Conservation (phyloP, 441 rosid species). For the Erysimum pusillum region DNA sequence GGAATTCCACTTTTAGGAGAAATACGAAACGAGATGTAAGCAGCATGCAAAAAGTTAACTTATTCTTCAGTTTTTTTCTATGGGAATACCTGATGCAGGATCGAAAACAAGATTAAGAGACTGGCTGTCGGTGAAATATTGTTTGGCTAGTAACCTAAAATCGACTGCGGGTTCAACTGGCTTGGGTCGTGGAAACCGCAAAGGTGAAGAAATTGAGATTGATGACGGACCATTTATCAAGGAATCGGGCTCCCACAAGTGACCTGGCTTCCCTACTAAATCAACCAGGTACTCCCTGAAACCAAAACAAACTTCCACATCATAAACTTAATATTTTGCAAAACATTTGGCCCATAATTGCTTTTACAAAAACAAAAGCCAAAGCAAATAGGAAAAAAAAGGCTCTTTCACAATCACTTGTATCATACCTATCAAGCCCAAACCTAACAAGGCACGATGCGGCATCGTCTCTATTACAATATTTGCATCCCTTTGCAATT, state of each 20-base stretch:
- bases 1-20: slow-evolving; percentile 2
- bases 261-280: slow-evolving; percentile 91
- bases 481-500: slow-evolving; percentile 95
- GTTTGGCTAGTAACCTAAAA: slow-evolving; percentile 87
- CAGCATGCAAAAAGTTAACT: slow-evolving; percentile 2
- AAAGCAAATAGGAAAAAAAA: slow-evolving; percentile 20
- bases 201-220: slow-evolving; percentile 91
- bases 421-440: slow-evolving; percentile 85
- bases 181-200: slow-evolving; percentile 87
- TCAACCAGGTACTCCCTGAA: slow-evolving; percentile 96
- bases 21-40: slow-evolving; percentile 10
- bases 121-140: slow-evolving; percentile 83
- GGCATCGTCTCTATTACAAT: slow-evolving; percentile 87
- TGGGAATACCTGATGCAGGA: slow-evolving; percentile 68
- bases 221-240: slow-evolving; percentile 95
- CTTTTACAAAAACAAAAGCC: slow-evolving; percentile 26
- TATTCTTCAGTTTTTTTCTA: slow-evolving; percentile 3
- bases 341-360: not conserved
- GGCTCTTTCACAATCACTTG: slow-evolving; percentile 19
- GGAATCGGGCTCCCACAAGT: slow-evolving; percentile 90
- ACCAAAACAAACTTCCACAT: slow-evolving; percentile 41
- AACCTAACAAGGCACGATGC: slow-evolving; percentile 96
- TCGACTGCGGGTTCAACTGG: slow-evolving; percentile 70
- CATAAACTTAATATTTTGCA: slow-evolving; percentile 17
- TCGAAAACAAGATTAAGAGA: slow-evolving; percentile 85